Conservation (phyloP, 768 basidiomycete species). For the Termitomyces sp. region DNA sequence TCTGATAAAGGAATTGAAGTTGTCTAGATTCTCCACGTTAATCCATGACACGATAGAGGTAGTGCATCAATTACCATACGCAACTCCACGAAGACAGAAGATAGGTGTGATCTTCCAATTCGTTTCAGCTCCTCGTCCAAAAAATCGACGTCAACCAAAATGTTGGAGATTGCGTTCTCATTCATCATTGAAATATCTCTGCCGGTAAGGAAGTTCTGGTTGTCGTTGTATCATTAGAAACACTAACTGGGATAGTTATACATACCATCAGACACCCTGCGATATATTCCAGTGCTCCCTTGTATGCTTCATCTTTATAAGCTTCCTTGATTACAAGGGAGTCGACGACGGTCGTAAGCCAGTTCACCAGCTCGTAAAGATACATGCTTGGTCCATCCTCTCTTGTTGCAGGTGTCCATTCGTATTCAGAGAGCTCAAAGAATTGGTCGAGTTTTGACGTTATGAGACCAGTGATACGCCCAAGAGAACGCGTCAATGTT, state of each 20-base stretch:
- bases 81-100: slow-evolving; percentile 71
- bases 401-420: slow-evolving; percentile 75
- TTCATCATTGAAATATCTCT: slow-evolving; percentile 75
- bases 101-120: slow-evolving; percentile 66
- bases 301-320: slow-evolving; percentile 88
- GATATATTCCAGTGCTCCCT: slow-evolving; percentile 82
- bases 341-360: slow-evolving; percentile 95
- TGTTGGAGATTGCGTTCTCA: slow-evolving; percentile 83
- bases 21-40: slow-evolving; percentile 35
- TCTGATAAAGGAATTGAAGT: slow-evolving; percentile 68
- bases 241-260: slow-evolving; percentile 1
- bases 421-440: slow-evolving; percentile 92
- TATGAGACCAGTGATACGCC: slow-evolving; percentile 77
- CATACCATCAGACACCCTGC: slow-evolving; percentile 84
- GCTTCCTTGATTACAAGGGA: slow-evolving; percentile 75
- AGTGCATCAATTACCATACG: slow-evolving; percentile 53
- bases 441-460: slow-evolving; percentile 91
- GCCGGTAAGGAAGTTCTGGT: slow-evolving; percentile 72
- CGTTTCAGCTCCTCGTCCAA: slow-evolving; percentile 81
- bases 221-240: neutral
- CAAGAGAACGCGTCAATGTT: slow-evolving; percentile 63
- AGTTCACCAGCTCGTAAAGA: slow-evolving; percentile 91
- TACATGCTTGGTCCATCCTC: slow-evolving; percentile 88
- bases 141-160: slow-evolving; percentile 82
- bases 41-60: slow-evolving; percentile 8